Percentiles rank a stretch among this genome's conserved stretches.
phyloP scores from a whole-genome alignment of 345 rosid genomes.

The Salix purpurea region DNA sequence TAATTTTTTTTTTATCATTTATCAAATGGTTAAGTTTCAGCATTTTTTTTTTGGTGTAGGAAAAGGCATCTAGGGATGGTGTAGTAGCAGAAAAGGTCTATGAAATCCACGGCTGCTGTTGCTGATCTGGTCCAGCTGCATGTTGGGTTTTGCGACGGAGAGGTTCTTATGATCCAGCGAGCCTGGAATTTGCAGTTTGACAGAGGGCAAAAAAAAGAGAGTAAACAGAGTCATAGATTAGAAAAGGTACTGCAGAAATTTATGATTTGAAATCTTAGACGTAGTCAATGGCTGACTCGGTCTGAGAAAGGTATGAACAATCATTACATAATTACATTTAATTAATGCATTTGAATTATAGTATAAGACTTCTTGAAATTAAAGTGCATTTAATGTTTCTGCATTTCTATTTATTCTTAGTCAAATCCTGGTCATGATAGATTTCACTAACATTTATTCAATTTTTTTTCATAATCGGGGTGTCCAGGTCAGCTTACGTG shows the following conservation, averaged over 20 bases:
- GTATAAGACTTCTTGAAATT: too few species aligned
- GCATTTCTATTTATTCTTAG: too few species aligned
- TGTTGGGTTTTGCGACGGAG: not conserved
- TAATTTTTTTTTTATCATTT: not conserved
- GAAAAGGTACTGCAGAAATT: not conserved
- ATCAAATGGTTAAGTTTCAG: not conserved
- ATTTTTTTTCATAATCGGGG: too few species aligned
- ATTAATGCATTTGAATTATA: not conserved
- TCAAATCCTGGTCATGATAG: too few species aligned
- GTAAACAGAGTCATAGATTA: not conserved
- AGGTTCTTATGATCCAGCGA: not conserved
- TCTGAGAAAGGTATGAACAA: not conserved
- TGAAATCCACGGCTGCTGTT: conserved; percentile 1
- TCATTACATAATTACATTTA: not conserved
- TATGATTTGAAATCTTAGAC: not conserved
- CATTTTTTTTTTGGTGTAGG: not conserved
- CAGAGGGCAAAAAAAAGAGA: not conserved
- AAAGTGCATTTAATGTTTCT: too few species aligned
- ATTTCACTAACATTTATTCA: too few species aligned
- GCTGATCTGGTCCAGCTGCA: conserved; percentile 3
- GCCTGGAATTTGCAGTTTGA: not conserved
- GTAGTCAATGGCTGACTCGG: not conserved
- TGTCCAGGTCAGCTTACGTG: fast-evolving
- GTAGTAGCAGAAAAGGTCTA: not conserved
- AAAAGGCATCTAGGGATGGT: not conserved